Evolutionary conservation across 2,329 filamentous ascomycete genomes (phyloP), one percentile per base, ranked within the genome.

Genomic region (Phymatotrichopsis omnivora): DNA sequence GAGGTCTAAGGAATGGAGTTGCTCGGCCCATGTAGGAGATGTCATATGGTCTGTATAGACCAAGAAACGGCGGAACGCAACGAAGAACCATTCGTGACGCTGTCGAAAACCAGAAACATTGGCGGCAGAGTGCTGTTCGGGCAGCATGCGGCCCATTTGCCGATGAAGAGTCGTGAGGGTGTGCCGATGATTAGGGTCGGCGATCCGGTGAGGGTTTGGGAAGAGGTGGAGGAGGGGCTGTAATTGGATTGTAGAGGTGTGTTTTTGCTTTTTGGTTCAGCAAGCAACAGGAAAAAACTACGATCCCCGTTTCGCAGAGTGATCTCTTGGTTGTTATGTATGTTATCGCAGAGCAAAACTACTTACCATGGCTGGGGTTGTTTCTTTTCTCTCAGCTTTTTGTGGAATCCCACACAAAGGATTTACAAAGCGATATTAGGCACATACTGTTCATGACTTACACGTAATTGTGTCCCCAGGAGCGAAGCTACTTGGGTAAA

Each of bases 21-120:
- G 58, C 66, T 96, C 4, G 89, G 87, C 0, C 75, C 82, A 3
- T 98, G 91, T 59, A 75, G 85, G 49, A 71, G 91, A 48, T 98
- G 91, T 57, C 86, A 94, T 62, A 96, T 98, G 87, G 81, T 98
- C 7, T 95, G 89, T 61, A 76, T 96, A 34, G 80, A 98, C 59
- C 91, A 95, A 62, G 69, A 77, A 35, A 94, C 81, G 10, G 86
- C 78, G 0, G 71, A 77, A 52, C 82, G 78, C 61, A 76, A 78
- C 53, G 77, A 85, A 52, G 91, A 96, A 62, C 91, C 91, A 0
- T 93, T 91, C 60, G 75, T 82, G 3, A 95, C 86, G 1, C 66
- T 98, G 47, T 80, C 83, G 2, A 94, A 93, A 68, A 93, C 85
- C 8, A 75, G 91, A 56, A 75, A 84, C 45, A 78, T 85, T 53